A percentile compares a stretch with the other conserved stretches of the same genome.
Evolutionary conservation across 1,284 basidiomycete species (phyloP).

Genomic region (Mycena citricolor): DNA sequence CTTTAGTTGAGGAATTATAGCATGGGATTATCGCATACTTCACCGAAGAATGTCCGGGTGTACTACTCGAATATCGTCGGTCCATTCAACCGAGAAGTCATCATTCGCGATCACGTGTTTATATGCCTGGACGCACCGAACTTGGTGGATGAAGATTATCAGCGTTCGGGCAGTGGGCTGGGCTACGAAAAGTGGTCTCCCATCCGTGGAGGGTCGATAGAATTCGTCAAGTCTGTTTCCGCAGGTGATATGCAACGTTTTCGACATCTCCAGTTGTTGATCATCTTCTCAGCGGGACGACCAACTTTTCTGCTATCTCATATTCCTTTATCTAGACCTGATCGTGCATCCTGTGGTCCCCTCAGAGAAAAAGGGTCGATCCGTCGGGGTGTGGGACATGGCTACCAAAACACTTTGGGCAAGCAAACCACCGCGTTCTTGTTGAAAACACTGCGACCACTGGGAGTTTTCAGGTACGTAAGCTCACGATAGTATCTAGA

Average conservation of each 20-base stretch:
- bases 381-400: conserved; percentile 70
- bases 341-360: conserved; percentile 71
- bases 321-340: conserved; percentile 77
- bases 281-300: conserved; percentile 25
- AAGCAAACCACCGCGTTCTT: conserved; percentile 73
- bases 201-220: conserved; percentile 60
- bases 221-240: conserved; percentile 66
- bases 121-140: conserved; percentile 71
- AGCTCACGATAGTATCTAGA: conserved; percentile 6
- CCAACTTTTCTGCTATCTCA: conserved; percentile 77
- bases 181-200: conserved; percentile 63
- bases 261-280: conserved; percentile 7
- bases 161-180: conserved; percentile 52
- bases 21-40: conserved; percentile 52
- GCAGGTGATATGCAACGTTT: conserved; percentile 38
- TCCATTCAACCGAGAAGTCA: conserved; percentile 48
- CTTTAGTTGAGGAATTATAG: conserved; percentile 31
- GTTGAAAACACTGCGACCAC: conserved; percentile 63
- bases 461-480: conserved; percentile 68
- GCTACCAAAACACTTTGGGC: conserved; percentile 81
- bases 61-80: conserved; percentile 62
- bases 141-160: conserved; percentile 75
- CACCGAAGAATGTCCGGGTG: conserved; percentile 51
- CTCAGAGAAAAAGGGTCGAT: conserved; percentile 73
- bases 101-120: conserved; percentile 67